phyloP scores from a whole-genome alignment of 257 asterid genomes.

The Voacanga thouarsii region DNA sequence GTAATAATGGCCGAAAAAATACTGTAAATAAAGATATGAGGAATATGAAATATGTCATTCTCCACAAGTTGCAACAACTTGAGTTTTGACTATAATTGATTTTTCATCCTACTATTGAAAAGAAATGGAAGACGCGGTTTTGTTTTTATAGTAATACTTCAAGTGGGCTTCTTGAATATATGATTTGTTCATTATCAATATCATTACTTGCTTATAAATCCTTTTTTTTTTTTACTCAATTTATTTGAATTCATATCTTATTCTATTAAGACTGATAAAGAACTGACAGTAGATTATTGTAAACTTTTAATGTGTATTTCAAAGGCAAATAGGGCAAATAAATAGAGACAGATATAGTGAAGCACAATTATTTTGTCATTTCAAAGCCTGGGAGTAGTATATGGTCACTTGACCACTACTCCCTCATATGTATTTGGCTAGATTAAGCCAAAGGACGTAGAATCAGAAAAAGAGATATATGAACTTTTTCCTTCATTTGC shows the following conservation, averaged over 20 bases:
- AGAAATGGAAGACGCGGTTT: neutral
- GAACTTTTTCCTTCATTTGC: slow-evolving; percentile 83
- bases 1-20: neutral
- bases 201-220: neutral
- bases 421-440: slow-evolving; percentile 85
- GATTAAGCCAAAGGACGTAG: slow-evolving; percentile 42
- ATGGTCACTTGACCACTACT: slow-evolving; percentile 86
- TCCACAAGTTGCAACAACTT: neutral
- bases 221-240: neutral
- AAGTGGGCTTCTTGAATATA: neutral
- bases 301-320: neutral
- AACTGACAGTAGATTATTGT: neutral
- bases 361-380: slow-evolving; percentile 53
- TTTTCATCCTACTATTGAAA: neutral
- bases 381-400: slow-evolving; percentile 88
- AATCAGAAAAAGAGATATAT: slow-evolving; percentile 54
- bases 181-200: neutral
- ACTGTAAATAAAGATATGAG: neutral
- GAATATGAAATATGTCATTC: slow-evolving; percentile 1
- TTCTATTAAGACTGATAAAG: neutral
- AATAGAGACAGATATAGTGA: slow-evolving; percentile 48
- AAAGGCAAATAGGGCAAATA: slow-evolving; percentile 21
- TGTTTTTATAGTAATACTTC: neutral
- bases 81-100: neutral
- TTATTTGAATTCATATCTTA: neutral